These are phyloP conservation scores for Globisporangium nunn DNA, from an alignment of 352 stramenopile genomes.

Conservation along the genomic window DNA sequence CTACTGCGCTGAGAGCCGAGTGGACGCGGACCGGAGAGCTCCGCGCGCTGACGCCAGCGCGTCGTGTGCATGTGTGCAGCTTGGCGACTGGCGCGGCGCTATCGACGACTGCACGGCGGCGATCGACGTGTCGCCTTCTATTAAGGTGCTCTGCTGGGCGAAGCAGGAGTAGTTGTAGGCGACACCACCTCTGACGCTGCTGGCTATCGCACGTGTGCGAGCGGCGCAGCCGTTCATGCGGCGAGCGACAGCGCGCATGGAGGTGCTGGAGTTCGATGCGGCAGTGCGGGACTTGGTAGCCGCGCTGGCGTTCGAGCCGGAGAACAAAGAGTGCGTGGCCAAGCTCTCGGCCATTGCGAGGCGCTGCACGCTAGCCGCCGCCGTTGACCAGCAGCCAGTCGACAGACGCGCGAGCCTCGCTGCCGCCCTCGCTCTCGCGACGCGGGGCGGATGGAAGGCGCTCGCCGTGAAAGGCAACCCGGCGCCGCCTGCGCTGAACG, in stretches of 20 bases:
- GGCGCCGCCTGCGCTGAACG: constrained; percentile 53
- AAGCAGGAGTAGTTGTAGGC: neutral
- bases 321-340: constrained; percentile 42
- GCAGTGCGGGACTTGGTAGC: constrained; percentile 37
- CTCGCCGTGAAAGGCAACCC: constrained; percentile 53
- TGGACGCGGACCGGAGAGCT: neutral
- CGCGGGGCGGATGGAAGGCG: constrained; percentile 35
- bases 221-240: constrained; percentile 45
- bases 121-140: constrained; percentile 32
- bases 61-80: constrained; percentile 11
- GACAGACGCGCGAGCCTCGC: constrained; percentile 15
- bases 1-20: neutral
- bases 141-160: constrained; percentile 34
- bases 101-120: constrained; percentile 42
- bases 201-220: neutral
- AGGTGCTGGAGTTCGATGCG: constrained; percentile 12
- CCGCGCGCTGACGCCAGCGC: neutral
- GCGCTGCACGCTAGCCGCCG: neutral
- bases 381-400: too few species aligned
- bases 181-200: neutral
- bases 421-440: constrained; percentile 25
- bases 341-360: constrained; percentile 27
- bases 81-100: constrained; percentile 29
- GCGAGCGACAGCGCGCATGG: constrained; percentile 35
- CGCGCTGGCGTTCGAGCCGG: constrained; percentile 37